These are phyloP conservation scores for Zoysia matrella DNA, from an alignment of 202 grass and related monocot genomes.

Conservation along the genomic window DNA sequence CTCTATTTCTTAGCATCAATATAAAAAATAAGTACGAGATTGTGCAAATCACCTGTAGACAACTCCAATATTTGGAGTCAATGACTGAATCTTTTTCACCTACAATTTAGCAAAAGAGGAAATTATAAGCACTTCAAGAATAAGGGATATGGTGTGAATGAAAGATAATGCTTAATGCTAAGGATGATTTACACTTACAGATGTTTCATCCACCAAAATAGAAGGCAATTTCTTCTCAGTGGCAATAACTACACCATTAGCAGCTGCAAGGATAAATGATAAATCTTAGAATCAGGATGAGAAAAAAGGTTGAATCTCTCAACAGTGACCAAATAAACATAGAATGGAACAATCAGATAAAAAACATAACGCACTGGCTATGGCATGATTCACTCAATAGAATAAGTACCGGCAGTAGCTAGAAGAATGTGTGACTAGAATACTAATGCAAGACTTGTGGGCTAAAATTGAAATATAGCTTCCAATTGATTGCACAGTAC, in stretches of 20 bases:
- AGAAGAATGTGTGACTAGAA: not conserved
- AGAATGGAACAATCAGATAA: constrained; percentile 8
- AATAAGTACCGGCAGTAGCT: too few species aligned
- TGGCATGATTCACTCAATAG: too few species aligned
- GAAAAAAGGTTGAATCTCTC: not conserved
- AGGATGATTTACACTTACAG: constrained; percentile 47
- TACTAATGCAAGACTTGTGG: not conserved
- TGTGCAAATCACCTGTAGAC: constrained; percentile 74
- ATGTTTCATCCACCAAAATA: constrained; percentile 80
- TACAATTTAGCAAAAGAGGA: constrained; percentile 47
- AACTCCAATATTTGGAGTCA: constrained; percentile 95
- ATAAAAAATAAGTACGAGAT: constrained; percentile 9
- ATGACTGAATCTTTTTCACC: too few species aligned
- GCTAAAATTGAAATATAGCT: not conserved
- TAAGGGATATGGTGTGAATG: not conserved
- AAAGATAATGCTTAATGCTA: not conserved
- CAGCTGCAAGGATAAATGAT: constrained; percentile 54
- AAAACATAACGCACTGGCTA: not conserved
- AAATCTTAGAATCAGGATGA: constrained; percentile 34
- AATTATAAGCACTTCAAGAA: constrained; percentile 31
- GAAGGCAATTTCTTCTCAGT: constrained; percentile 23
- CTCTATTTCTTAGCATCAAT: constrained; percentile 19
- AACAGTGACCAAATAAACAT: not conserved
- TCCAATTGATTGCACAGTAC: constrained; percentile 4
- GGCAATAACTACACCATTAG: constrained; percentile 83